Base-by-base conservation (phyloP, 345 rosid species). In the Populus euphratica region DNA sequence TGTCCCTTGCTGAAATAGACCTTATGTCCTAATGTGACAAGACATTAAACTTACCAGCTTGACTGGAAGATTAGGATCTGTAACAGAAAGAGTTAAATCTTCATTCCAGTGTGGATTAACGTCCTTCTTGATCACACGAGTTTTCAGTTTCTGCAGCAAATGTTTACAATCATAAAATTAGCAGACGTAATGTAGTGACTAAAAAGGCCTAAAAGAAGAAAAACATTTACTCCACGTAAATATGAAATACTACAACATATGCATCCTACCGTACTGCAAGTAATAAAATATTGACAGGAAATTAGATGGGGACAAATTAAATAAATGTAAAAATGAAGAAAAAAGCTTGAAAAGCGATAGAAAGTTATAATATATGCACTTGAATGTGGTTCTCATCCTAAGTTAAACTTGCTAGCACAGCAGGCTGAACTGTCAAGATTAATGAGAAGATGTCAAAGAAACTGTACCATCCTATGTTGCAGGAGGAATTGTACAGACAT, bases 51-150 rank as follows among this genome's bases (percentile, higher is more conserved):
- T 90, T 85, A 91, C 97, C 72, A 94, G 76, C 82, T 85, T 86
- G 75, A 94, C 21, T 0, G 94, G 94, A 50, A 86, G 86, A 79
- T 8, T 79, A 6, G 94, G 89, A 79, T 94, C 97, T 5, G 79
- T 21, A 67, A 95, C 76, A 5, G 94, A 88, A 41, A 95, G 92
- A 41, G 98, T 95, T 50, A 95, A 87, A 20, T 85, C 88, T 5
- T 93, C 99, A 62, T 93, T 85, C 98, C 98, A 93, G 69, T 88
- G 92, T 2, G 97, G 99, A 78, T 95, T 95, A 23, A 87, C 49
- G 72, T 80, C 79, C 47, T 85, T 80, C 79, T 90, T 91, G 41
- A 92, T 79, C 21, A 92, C 94, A 0, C 91, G 89, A 65, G 94
- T 93, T 82, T 90, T 93, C 83, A 95, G 73, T 81, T 89, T 93